Evolutionary conservation across 2,329 filamentous ascomycete species (phyloP).

Genomic region (Dendrostoma leiphaemia): DNA sequence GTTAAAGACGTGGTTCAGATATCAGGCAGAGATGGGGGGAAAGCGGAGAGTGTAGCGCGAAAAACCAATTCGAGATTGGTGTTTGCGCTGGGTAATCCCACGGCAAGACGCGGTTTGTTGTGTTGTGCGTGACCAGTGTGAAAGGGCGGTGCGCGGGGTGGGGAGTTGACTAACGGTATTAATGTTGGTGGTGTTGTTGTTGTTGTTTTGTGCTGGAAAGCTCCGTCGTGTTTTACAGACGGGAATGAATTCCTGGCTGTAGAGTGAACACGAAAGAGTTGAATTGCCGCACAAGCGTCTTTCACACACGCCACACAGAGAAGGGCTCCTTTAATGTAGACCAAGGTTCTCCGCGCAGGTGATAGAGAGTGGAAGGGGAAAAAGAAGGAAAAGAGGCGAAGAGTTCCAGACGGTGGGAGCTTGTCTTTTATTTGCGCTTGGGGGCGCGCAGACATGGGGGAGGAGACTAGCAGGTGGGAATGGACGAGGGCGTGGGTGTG

Average conservation of each 20-base stretch:
- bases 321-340: conserved; percentile 19
- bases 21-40: neutral
- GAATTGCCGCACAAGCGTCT: conserved; percentile 18
- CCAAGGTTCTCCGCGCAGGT: conserved; percentile 23
- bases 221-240: conserved; percentile 14
- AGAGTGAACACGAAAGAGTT: conserved; percentile 13
- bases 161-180: conserved; percentile 4
- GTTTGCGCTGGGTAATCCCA: neutral
- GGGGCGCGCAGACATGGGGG: neutral
- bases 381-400: conserved; percentile 30
- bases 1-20: conserved; percentile 20
- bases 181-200: conserved; percentile 16
- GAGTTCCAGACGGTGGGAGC: conserved; percentile 16
- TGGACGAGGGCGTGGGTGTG: neutral
- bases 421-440: conserved; percentile 16
- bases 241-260: conserved; percentile 10
- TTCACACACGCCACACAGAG: conserved; percentile 12
- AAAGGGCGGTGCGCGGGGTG: neutral
- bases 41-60: neutral
- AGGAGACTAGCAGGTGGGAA: neutral
- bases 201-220: conserved; percentile 17
- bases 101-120: neutral
- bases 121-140: neutral
- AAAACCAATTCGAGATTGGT: neutral
- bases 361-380: conserved; percentile 20